phyloP scores from a whole-genome alignment of 345 rosid species.

The Aquilaria malaccensis region DNA sequence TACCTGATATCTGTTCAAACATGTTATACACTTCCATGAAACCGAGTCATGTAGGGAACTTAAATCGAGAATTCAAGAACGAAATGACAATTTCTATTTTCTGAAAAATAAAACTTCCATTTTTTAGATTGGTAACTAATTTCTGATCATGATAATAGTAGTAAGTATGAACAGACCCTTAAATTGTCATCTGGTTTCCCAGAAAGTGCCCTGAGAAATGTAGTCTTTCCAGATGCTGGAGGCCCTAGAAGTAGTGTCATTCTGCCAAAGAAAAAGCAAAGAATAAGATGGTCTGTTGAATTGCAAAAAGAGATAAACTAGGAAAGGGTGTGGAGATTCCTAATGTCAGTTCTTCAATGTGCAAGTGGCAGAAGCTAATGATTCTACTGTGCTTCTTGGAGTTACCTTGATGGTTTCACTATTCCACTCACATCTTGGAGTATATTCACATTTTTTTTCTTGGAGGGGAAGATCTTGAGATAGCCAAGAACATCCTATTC shows the following conservation, averaged over 20 bases:
- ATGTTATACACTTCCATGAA: too few relatives aligned
- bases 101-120: too few relatives aligned
- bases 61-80: too few relatives aligned
- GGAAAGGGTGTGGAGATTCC: not conserved
- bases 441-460: constrained; percentile 35
- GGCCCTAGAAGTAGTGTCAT: constrained; percentile 64
- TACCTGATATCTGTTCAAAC: constrained; percentile 33
- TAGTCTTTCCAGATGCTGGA: constrained; percentile 57
- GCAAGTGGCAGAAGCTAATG: too few relatives aligned
- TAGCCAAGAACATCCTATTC: constrained; percentile 34
- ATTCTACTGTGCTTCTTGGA: not conserved
- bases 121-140: too few relatives aligned
- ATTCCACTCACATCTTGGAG: constrained; percentile 37
- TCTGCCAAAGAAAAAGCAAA: constrained; percentile 19
- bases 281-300: not conserved
- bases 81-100: too few relatives aligned
- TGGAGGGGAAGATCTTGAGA: constrained; percentile 33
- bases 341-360: too few relatives aligned
- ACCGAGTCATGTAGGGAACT: too few relatives aligned
- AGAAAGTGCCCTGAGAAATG: constrained; percentile 41
- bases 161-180: constrained; percentile 24
- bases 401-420: constrained; percentile 48
- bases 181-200: constrained; percentile 30
- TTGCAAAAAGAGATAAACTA: not conserved
- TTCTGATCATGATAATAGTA: too few relatives aligned